Evolutionary conservation across 2,329 filamentous ascomycete species (phyloP).

Genomic region (Fusarium newnesense): DNA sequence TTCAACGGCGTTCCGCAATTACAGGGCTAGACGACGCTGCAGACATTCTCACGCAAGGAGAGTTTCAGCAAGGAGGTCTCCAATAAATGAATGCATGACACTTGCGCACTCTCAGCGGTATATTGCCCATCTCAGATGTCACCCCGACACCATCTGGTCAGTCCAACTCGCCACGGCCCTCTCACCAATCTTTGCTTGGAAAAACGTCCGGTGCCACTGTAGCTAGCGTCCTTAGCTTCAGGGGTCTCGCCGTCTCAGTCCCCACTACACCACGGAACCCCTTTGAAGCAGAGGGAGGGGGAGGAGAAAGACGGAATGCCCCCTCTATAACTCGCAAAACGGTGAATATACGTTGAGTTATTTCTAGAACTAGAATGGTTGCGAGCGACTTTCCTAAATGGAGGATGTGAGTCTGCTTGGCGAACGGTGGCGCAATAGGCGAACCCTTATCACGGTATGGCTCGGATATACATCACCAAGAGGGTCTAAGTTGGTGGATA

Average conservation of each 20-base stretch:
- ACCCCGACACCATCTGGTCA: not conserved
- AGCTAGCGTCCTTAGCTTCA: not conserved
- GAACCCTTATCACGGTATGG: not conserved
- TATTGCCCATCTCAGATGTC: not conserved
- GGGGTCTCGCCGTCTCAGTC: not conserved
- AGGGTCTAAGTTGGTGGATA: not conserved
- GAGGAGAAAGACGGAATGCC: not conserved
- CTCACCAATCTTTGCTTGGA: constrained; percentile 4
- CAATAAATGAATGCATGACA: not conserved
- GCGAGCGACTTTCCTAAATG: not conserved
- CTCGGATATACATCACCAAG: not conserved
- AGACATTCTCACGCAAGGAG: not conserved
- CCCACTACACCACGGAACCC: not conserved
- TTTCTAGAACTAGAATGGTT: not conserved
- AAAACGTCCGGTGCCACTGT: constrained; percentile 3
- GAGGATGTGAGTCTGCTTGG: not conserved
- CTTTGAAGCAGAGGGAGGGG: not conserved
- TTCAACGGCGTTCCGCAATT: not conserved
- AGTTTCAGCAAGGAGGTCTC: not conserved
- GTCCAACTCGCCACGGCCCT: not conserved
- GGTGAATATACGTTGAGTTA: not conserved
- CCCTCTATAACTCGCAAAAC: not conserved
- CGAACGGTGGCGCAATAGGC: not conserved
- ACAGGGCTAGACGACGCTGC: not conserved
- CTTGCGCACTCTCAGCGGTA: not conserved